Evolutionary conservation across 176 grass and related monocot genomes (phyloP).

Genomic region (Juncus effusus): DNA sequence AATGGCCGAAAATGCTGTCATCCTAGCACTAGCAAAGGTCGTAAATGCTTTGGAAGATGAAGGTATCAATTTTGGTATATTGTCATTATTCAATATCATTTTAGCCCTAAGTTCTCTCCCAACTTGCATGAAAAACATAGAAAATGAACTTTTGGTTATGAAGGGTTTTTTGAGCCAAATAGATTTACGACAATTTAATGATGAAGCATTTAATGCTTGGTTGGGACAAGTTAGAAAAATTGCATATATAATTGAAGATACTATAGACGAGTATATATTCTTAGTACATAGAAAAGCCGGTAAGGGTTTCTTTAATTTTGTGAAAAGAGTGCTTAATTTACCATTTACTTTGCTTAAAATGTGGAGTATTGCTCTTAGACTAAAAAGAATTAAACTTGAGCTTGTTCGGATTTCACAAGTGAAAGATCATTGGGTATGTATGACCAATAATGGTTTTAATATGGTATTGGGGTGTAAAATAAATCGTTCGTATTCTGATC

Average conservation of each 20-base stretch:
- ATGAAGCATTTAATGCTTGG: constrained; percentile 32
- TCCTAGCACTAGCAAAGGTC: constrained; percentile 28
- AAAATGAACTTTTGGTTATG: constrained; percentile 31
- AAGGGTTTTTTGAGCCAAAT: constrained; percentile 24
- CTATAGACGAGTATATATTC: constrained; percentile 29
- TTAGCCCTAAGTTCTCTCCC: background rate
- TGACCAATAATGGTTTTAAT: too few relatives aligned
- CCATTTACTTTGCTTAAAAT: background rate
- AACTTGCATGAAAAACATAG: constrained; percentile 24
- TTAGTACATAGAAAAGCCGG: background rate
- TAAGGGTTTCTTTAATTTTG: background rate
- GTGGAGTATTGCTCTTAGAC: background rate
- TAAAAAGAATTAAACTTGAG: too few relatives aligned
- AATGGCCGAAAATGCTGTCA: constrained; percentile 31
- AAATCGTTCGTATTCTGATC: too few relatives aligned
- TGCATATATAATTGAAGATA: constrained; percentile 34
- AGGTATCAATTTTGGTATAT: constrained; percentile 26
- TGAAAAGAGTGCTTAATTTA: background rate
- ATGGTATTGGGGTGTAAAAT: too few relatives aligned
- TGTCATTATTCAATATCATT: constrained; percentile 17
- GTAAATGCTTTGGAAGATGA: constrained; percentile 23
- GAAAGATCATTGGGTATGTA: too few relatives aligned
- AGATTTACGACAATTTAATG: background rate
- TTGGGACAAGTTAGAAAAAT: constrained; percentile 25
- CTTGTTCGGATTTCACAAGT: too few relatives aligned